Evolutionary conservation across 2,329 filamentous ascomycete genomes (phyloP), one percentile per base, ranked within the genome.

Genomic region (Fusarium sp.): DNA sequence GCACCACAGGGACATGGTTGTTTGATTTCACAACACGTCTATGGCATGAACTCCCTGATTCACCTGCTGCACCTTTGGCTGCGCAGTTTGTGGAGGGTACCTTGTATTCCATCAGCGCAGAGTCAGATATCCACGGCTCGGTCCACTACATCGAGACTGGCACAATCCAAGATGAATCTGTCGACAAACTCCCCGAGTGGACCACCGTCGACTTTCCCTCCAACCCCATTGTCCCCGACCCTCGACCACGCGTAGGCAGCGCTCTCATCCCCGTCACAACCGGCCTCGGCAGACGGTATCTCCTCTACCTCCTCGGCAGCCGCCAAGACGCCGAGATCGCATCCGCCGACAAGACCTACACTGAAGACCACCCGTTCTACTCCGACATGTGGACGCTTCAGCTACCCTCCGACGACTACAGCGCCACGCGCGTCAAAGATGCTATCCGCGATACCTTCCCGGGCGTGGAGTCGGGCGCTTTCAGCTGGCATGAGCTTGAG

Each of bases 341-440:
- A 22, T 63, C 33, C 4, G 40, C 48, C 1, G 57, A 71, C 20
- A 41, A 66, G 9, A n/a, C 51, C 0, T 70, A 50, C 14, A 71
- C 59, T 0, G 48, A 71, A 19, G 61, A 70, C 1, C 62, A 61
- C 4, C 55, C 62, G 0, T 70, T 70, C 25, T 71, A 67, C 53
- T 71, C 68, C 1, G 68, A 71, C 19, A 67, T 70, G 65, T 71
- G 68, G 68, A 67, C 68, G 0, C 17, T 71, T 1, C 68, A 71
- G 9, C 23, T 71, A 7, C 65, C 62, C 3, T 71, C 68, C 0
- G 56, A 56, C 6, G 50, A 15, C 2, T 56, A 45, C 7, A 71
- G 57, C n/a, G 65, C 58, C 7, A 67, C 68, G 1, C n/a, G 51
- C 0, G 44, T 62, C 14, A 71, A 71, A 2, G 68, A 71, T 8